Percentiles rank a stretch among this genome's conserved stretches.
These are phyloP conservation scores for Anaeramoeba ignava DNA, from an alignment of 78 protist genomes.

Conservation along the genomic window DNA sequence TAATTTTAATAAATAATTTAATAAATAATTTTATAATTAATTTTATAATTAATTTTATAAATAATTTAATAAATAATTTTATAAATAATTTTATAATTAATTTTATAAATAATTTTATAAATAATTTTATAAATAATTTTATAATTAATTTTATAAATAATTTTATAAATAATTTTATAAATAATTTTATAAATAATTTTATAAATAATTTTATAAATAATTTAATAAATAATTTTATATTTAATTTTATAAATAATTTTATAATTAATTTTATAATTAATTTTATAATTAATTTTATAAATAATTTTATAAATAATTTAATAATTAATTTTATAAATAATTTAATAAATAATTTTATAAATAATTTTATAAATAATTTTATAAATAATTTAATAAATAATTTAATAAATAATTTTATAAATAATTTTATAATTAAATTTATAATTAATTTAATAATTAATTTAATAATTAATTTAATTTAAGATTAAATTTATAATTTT, in stretches of 20 bases:
- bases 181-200: too few species aligned
- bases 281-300: not conserved
- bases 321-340: not conserved
- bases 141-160: too few species aligned
- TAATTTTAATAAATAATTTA: too few species aligned
- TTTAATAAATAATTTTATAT: too few species aligned
- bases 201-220: not conserved
- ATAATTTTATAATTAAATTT: not conserved
- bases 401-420: not conserved
- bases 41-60: too few species aligned
- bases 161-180: too few species aligned
- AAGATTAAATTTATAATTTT: not conserved
- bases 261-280: too few species aligned
- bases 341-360: not conserved
- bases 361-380: not conserved
- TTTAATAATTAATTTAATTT: not conserved
- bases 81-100: too few species aligned
- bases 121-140: too few species aligned
- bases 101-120: too few species aligned
- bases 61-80: too few species aligned
- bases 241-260: not conserved
- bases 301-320: not conserved
- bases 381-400: not conserved
- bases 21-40: too few species aligned
- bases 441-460: conserved; percentile 1